Conservation (phyloP, 2,329 filamentous ascomycete species). For the Stagonosporopsis cucurbitacearum region DNA sequence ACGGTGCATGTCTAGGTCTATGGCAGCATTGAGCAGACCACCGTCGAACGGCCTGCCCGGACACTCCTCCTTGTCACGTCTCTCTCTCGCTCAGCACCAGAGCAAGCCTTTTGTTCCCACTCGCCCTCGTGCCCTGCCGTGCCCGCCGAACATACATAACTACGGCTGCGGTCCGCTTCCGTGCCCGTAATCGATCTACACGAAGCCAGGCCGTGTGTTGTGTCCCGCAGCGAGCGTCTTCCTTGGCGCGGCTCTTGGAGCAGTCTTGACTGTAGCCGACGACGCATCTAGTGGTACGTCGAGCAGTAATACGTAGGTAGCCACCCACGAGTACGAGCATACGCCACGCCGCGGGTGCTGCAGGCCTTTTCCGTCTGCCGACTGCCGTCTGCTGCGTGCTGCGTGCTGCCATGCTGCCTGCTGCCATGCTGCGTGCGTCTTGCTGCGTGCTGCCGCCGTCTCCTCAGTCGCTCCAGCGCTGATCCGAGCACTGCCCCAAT, state of each 20-base stretch:
- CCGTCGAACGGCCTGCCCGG: slow-evolving; percentile 9
- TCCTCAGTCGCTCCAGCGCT: slow-evolving; percentile 18
- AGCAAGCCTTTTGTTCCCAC: neutral
- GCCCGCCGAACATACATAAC: neutral
- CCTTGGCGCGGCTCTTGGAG: slow-evolving; percentile 36
- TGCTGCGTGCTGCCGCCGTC: slow-evolving; percentile 14
- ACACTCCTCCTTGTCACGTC: slow-evolving; percentile 1
- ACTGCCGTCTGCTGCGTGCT: neutral
- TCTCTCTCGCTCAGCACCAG: neutral
- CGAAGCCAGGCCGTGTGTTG: slow-evolving; percentile 17
- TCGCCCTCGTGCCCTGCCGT: neutral
- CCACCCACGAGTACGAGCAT: slow-evolving; percentile 10
- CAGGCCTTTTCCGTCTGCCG: no score
- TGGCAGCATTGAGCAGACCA: slow-evolving; percentile 8
- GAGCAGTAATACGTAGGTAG: slow-evolving; percentile 39
- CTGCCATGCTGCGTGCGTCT: slow-evolving; percentile 2
- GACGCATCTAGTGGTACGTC: slow-evolving; percentile 35
- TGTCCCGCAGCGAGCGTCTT: slow-evolving; percentile 26
- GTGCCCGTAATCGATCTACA: slow-evolving; percentile 2
- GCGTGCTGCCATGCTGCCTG: slow-evolving; percentile 1
- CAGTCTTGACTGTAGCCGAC: slow-evolving; percentile 26
- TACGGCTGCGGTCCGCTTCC: neutral
- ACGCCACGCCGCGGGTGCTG: no score
- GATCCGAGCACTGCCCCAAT: slow-evolving; percentile 32
- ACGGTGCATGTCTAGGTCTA: slow-evolving; percentile 17